Conservation (phyloP, 352 stramenopile species). For the Globisporangium sylvaticum region DNA sequence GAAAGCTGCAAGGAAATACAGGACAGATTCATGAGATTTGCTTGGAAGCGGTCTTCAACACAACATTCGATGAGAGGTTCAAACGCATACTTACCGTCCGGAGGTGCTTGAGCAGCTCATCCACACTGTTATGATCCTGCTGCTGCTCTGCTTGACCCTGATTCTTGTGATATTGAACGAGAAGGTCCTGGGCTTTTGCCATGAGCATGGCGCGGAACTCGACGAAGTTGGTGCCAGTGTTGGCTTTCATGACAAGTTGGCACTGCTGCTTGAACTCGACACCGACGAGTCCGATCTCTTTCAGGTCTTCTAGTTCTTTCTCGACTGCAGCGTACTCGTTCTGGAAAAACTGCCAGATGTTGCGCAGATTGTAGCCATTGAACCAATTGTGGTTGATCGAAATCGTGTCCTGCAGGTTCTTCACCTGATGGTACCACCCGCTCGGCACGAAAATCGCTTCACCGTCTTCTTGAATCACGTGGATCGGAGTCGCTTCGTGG, state of each 20-base stretch:
- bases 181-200: conserved; percentile 41
- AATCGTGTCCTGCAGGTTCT: conserved; percentile 91
- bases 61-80: neutral
- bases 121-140: neutral
- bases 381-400: conserved; percentile 99
- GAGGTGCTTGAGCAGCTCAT: conserved; percentile 1
- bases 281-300: conserved; percentile 51
- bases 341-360: conserved; percentile 74
- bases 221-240: conserved; percentile 72
- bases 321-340: conserved; percentile 55
- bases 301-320: conserved; percentile 55
- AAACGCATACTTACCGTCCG: neutral
- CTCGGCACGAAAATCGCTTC: conserved; percentile 96
- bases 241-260: conserved; percentile 71
- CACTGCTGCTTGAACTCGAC: conserved; percentile 63
- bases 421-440: conserved; percentile 94
- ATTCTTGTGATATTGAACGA: neutral
- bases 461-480: conserved; percentile 56
- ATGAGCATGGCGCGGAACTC: conserved; percentile 59
- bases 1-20: neutral
- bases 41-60: neutral
- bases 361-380: conserved; percentile 75
- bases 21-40: neutral
- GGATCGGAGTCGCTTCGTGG: conserved; percentile 36
- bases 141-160: neutral